Evolutionary conservation across 306 rosid species (phyloP), one percentile per base, ranked within the genome.

Genomic region (Cicer pinnatifidum): DNA sequence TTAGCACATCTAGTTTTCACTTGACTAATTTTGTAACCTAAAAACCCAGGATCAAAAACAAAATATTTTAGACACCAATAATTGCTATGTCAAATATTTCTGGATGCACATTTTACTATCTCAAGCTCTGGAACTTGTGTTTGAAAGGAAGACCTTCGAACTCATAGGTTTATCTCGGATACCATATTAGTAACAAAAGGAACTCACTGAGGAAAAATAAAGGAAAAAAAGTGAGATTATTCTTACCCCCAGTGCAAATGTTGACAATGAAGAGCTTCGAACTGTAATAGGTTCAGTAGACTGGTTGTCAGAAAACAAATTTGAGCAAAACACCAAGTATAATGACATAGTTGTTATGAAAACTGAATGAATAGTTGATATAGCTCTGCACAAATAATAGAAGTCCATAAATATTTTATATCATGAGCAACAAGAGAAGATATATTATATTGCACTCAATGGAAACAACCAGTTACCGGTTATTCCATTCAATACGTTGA

Each of bases 401-500:
- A 67, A 58, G 50, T 23, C 56, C 20, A 78, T 67, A 12, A 77
- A 77, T 23, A 60, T 12, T 16, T 53, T 38, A 62, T 19, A 54
- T 33, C 62, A 45, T 11, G 11, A 37, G 70, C 44, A 53, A 56
- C 33, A 46, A 59, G 66, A 64, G 19, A 54, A 23, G 40, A 47
- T n/a, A 38, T 17, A 19, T 35, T 66, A 12, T 17, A 19, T 35
- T 66, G 10, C 35, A 77, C 43, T 44, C 33, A 74, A 74, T 56
- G 58, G 70, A 57, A 78, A 13, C 46, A 52, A 68, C 48, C 63
- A 75, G 20, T 72, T 73, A 92, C 98, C 97, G 84, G 86, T 86
- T 90, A 77, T 89, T 90, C 98, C 98, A 92, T 82, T 92, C 96
- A 61, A 72, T 63, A 13, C 91, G 89, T 73, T 89, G 96, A 54